These are phyloP conservation scores for Pythium aquatile DNA, from an alignment of 352 stramenopile genomes.

Conservation along the genomic window DNA sequence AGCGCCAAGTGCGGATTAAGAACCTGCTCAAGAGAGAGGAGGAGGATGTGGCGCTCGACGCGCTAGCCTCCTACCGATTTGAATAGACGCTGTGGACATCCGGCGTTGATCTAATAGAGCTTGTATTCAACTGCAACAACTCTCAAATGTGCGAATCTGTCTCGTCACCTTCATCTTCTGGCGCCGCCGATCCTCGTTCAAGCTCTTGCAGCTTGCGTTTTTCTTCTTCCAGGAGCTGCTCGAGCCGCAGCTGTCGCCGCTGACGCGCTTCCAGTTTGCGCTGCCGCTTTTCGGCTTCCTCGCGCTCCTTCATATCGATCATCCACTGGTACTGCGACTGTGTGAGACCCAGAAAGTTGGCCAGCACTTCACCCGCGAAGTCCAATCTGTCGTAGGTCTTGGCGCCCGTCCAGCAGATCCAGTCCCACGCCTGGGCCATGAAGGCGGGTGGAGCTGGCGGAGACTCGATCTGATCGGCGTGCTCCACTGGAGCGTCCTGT, in stretches of 20 bases:
- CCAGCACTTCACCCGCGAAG: conserved; percentile 78
- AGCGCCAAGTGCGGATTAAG: conserved; percentile 71
- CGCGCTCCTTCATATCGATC: conserved; percentile 66
- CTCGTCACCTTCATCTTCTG: not conserved
- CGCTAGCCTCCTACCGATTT: conserved; percentile 20
- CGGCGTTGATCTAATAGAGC: conserved; percentile 5
- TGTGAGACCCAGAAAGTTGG: conserved; percentile 81
- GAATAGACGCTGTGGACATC: not conserved
- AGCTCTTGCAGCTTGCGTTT: conserved; percentile 66
- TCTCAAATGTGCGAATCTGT: not conserved
- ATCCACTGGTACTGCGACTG: conserved; percentile 86
- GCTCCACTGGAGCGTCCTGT: not conserved
- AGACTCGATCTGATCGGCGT: not conserved
- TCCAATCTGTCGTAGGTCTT: conserved; percentile 73
- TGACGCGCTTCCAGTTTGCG: conserved; percentile 60
- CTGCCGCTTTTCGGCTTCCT: conserved; percentile 59
- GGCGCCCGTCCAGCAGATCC: conserved; percentile 58
- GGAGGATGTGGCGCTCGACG: conserved; percentile 32
- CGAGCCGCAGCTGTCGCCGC: conserved; percentile 57
- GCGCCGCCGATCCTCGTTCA: conserved; percentile 26
- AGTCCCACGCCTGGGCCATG: conserved; percentile 46
- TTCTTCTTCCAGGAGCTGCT: conserved; percentile 69
- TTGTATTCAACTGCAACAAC: not conserved
- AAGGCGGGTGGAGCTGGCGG: conserved; percentile 10
- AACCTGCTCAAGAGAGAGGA: conserved; percentile 65